Evolutionary conservation across 2,329 filamentous ascomycete species (phyloP), one percentile per base, ranked within the genome.

Genomic region (Sarocladiaceae sp.): DNA sequence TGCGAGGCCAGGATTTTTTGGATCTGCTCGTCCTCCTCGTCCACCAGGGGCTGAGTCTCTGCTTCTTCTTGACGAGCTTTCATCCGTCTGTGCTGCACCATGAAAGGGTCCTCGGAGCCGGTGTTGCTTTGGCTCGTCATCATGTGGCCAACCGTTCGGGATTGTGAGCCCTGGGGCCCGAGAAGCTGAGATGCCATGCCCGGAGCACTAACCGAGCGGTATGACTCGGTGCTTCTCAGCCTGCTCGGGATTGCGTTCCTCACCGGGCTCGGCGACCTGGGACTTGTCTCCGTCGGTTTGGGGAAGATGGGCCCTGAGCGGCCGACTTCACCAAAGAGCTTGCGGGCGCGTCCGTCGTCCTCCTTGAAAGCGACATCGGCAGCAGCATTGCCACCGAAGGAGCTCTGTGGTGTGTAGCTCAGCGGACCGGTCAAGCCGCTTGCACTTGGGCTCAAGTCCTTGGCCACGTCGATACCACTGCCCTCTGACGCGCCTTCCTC

Each of bases 261-360:
- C 23, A 88, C 70, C 1, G 88, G 87, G 57, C 87, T 91, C 1
- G 88, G 87, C 10, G 87, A 90, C 31, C 86, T 81, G 44, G 87
- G 85, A 57, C 80, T 85, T n/a, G 74, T 71, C 18, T 70, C 71
- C 29, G 66, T 74, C 22, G 79, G 72, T 29, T 78, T 80, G 10
- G 80, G 71, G 52, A 88, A 79, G 22, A 77, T 56, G 0, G 80
- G 79, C 17, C 72, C 74, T 36, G 71, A 75, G 35, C 71, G 71
- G 53, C 67, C 67, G 35, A 82, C 62, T 53, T 83, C 78, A 8
- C 79, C 81, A 64, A 84, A 85, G 4, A 83, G 64, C 2, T 71
- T 62, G n/a, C 65, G 64, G 15, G 70, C 60, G 54, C 66, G 67
- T 46, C 76, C 71, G 48, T 74, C 73, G 48, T 48, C 44, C 23